Conservation (phyloP, 2,329 filamentous ascomycete species). For the Aureobasidium sp. region DNA sequence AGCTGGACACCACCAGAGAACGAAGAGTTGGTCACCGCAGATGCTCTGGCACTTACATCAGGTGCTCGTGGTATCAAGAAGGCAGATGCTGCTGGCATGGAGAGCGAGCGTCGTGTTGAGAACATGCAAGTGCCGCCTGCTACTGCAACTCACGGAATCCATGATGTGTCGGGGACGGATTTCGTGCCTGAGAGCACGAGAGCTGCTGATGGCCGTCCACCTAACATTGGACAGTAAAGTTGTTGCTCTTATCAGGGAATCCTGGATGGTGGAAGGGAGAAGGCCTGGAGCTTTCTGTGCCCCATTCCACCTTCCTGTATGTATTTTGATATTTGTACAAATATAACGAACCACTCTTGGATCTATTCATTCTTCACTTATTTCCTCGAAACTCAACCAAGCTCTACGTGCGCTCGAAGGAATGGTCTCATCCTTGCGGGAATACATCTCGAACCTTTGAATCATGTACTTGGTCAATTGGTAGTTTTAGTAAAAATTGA, state of each 20-base stretch:
- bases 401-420: too few relatives aligned
- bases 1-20: conserved; percentile 25
- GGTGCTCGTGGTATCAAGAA: conserved; percentile 26
- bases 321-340: not conserved
- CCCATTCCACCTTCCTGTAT: not conserved
- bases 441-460: not conserved
- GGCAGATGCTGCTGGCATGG: conserved; percentile 18
- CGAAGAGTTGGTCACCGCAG: conserved; percentile 22
- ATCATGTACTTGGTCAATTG: too few relatives aligned
- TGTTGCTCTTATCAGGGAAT: not conserved
- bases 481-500: too few relatives aligned
- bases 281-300: not conserved
- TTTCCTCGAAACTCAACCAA: not conserved
- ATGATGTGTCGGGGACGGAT: conserved; percentile 22
- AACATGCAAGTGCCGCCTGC: conserved; percentile 16
- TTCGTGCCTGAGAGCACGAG: conserved; percentile 18
- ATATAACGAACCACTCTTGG: not conserved
- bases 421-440: too few relatives aligned
- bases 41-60: conserved; percentile 21
- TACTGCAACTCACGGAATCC: conserved; percentile 20
- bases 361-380: not conserved
- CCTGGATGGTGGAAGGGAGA: not conserved
- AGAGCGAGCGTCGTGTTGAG: conserved; percentile 14
- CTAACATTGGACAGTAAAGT: not conserved
- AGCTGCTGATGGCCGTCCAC: not conserved